Percentiles rank a stretch among this genome's conserved stretches.
These are phyloP conservation scores for Tremella mesenterica DNA, from an alignment of 768 basidiomycete species.

Conservation along the genomic window DNA sequence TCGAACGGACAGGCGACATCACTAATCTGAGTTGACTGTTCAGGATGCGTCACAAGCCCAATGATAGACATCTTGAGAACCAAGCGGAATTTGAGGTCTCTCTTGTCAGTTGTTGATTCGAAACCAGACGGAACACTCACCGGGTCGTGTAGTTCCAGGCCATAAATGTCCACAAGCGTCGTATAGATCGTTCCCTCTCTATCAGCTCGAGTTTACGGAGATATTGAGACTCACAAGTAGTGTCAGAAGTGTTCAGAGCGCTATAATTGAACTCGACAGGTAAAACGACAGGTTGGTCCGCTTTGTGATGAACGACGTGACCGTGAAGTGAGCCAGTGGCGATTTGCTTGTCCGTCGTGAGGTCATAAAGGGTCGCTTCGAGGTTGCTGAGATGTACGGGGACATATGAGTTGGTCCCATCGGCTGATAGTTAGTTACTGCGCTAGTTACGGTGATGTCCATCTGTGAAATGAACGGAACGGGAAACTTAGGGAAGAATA, in stretches of 20 bases:
- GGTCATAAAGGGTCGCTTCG: constrained; percentile 61
- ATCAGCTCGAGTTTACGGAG: background rate
- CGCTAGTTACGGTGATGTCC: background rate
- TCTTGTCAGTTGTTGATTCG: background rate
- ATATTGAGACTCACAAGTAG: constrained; percentile 56
- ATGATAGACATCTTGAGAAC: constrained; percentile 61
- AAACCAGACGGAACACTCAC: constrained; percentile 13
- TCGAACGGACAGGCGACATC: constrained; percentile 64
- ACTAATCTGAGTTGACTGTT: constrained; percentile 54
- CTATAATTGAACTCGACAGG: constrained; percentile 78
- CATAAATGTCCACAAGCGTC: constrained; percentile 40
- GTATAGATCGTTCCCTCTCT: constrained; percentile 39
- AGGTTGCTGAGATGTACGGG: constrained; percentile 66
- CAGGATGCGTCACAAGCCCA: constrained; percentile 55
- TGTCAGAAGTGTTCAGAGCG: constrained; percentile 68
- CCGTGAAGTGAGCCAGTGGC: constrained; percentile 59
- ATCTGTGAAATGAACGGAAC: background rate
- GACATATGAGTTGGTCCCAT: constrained; percentile 66
- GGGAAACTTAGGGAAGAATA: too few relatives aligned
- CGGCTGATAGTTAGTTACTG: constrained; percentile 45
- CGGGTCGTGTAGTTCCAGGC: constrained; percentile 35
- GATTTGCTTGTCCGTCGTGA: constrained; percentile 57
- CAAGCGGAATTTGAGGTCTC: constrained; percentile 56
- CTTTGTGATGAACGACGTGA: constrained; percentile 58
- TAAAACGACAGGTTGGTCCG: constrained; percentile 57